phyloP scores from a whole-genome alignment of 2,329 filamentous ascomycete genomes.

The Teratosphaeria zuluensis region DNA sequence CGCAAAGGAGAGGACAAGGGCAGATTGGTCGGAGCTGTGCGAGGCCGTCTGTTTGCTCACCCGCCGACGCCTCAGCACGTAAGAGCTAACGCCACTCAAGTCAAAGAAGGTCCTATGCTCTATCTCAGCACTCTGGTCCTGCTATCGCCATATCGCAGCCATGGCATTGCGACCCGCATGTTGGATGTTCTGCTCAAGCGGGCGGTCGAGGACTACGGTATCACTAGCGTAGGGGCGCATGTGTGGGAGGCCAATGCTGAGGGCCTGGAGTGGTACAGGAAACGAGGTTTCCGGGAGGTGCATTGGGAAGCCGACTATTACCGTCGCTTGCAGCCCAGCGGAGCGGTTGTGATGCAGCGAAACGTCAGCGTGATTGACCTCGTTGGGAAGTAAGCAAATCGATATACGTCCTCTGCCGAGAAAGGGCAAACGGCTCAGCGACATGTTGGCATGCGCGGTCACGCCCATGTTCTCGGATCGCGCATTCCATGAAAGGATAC shows the following conservation, averaged over 20 bases:
- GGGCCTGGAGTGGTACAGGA: conserved; percentile 50
- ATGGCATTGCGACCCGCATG: conserved; percentile 48
- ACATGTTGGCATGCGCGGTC: too few relatives aligned
- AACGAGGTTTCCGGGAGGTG: conserved; percentile 46
- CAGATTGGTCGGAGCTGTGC: conserved; percentile 37
- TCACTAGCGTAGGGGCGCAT: conserved; percentile 48
- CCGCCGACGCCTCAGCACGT: conserved; percentile 2
- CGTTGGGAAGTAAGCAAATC: background rate
- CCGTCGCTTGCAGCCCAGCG: conserved; percentile 45
- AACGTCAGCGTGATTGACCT: conserved; percentile 26
- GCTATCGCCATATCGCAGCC: conserved; percentile 48
- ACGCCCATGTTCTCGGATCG: too few relatives aligned
- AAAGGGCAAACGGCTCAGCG: too few relatives aligned
- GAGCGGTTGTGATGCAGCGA: conserved; percentile 40
- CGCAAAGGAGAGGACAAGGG: conserved; percentile 17
- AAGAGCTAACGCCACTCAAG: background rate
- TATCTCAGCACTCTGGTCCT: conserved; percentile 55
- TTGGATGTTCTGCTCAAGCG: conserved; percentile 30
- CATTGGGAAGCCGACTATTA: conserved; percentile 49
- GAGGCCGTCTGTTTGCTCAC: conserved; percentile 34
- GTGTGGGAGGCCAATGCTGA: conserved; percentile 55
- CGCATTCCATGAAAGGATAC: too few relatives aligned
- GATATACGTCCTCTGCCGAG: too few relatives aligned
- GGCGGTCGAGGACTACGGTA: conserved; percentile 39
- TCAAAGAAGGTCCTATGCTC: conserved; percentile 28